These are phyloP conservation scores for Triticum timopheevii DNA, from an alignment of 176 grass and related monocot species.

Conservation along the genomic window DNA sequence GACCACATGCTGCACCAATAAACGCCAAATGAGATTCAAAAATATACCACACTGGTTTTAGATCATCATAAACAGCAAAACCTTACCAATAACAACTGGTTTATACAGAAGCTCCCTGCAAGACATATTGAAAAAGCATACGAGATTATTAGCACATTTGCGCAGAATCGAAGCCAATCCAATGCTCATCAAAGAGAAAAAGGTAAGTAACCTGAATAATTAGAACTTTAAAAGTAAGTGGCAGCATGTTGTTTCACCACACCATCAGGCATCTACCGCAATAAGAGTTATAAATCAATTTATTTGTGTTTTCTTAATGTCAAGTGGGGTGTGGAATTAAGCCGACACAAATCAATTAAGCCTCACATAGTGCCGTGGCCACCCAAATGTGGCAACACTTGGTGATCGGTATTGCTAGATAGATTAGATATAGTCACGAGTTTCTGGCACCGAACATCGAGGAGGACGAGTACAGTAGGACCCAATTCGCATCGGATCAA, in stretches of 20 bases:
- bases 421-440: not conserved
- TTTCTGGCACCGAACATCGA: not conserved
- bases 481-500: not conserved
- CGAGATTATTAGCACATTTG: conserved; percentile 10
- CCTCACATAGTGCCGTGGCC: not conserved
- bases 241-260: not conserved
- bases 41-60: conserved; percentile 18
- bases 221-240: not conserved
- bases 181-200: conserved; percentile 16
- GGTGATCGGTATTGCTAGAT: not conserved
- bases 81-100: conserved; percentile 87
- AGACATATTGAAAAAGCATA: conserved; percentile 17
- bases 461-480: not conserved
- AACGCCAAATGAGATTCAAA: conserved; percentile 23
- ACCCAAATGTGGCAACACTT: not conserved
- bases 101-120: conserved; percentile 95
- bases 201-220: not conserved
- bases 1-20: conserved; percentile 79
- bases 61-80: conserved; percentile 1
- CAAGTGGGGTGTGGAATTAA: not conserved
- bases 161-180: not conserved
- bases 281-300: not conserved
- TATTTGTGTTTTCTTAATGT: not conserved
- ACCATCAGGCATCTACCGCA: not conserved
- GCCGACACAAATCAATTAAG: not conserved